Conservation (phyloP, 148 eudicot species). For the Chenopodium berlandieri region DNA sequence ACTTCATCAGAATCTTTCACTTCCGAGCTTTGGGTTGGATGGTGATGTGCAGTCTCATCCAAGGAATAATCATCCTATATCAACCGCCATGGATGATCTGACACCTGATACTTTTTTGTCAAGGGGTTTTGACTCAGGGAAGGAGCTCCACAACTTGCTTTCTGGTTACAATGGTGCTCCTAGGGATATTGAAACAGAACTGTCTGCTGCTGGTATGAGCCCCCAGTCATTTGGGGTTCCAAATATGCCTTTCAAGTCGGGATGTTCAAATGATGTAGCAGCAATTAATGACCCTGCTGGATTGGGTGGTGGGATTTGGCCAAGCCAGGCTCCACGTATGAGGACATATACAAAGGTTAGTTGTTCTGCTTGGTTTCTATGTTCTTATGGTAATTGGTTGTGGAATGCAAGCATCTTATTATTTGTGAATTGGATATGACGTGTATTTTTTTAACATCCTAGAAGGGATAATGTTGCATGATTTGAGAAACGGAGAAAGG, state of each 20-base stretch:
- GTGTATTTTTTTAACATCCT: neutral
- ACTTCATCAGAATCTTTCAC: conserved; percentile 61
- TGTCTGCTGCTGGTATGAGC: conserved; percentile 72
- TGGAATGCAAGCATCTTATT: neutral
- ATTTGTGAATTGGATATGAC: neutral
- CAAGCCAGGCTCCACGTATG: conserved; percentile 75
- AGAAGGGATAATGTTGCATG: no score
- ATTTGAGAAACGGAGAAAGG: no score
- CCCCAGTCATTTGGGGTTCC: conserved; percentile 84
- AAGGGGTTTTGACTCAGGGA: conserved; percentile 87
- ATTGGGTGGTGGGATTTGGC: conserved; percentile 70
- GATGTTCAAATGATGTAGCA: conserved; percentile 67
- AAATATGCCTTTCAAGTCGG: conserved; percentile 66
- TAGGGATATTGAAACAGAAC: conserved; percentile 73
- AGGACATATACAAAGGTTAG: conserved; percentile 93
- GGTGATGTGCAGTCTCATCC: conserved; percentile 80
- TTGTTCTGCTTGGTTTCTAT: neutral
- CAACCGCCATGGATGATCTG: conserved; percentile 53
- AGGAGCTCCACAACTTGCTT: conserved; percentile 74
- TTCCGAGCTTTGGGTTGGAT: conserved; percentile 60
- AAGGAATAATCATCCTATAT: conserved; percentile 52
- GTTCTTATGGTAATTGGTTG: neutral
- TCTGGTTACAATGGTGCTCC: conserved; percentile 61
- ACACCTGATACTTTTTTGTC: conserved; percentile 90
- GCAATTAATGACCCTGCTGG: conserved; percentile 60